Conservation (phyloP, 148 eudicot species). For the Oxyria digyna region DNA sequence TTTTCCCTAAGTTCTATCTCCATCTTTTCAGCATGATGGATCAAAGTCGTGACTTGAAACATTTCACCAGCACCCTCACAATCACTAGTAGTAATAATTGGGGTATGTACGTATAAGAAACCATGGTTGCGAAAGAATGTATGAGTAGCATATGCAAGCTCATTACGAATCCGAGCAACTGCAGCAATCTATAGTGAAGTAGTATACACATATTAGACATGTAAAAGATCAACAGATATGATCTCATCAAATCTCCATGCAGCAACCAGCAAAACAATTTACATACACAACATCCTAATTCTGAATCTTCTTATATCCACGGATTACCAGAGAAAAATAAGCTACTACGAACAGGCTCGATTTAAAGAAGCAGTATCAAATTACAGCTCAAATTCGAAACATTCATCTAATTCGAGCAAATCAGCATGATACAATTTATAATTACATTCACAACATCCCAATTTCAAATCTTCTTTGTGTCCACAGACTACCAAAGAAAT, state of each 20-base stretch:
- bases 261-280: not conserved
- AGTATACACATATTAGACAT: not conserved
- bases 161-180: constrained; percentile 78
- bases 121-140: constrained; percentile 77
- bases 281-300: not conserved
- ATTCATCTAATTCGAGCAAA: too few relatives aligned
- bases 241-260: not conserved
- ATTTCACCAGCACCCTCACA: constrained; percentile 99
- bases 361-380: too few relatives aligned
- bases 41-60: constrained; percentile 90
- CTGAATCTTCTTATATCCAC: too few relatives aligned
- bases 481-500: not conserved
- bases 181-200: constrained; percentile 55
- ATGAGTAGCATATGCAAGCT: constrained; percentile 86
- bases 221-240: not conserved
- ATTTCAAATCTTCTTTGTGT: not conserved
- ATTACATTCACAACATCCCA: too few relatives aligned
- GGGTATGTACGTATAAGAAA: constrained; percentile 74
- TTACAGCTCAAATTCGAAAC: too few relatives aligned
- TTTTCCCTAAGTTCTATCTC: constrained; percentile 71
- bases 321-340: too few relatives aligned
- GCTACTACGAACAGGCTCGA: too few relatives aligned
- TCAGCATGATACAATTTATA: too few relatives aligned
- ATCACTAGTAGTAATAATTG: constrained; percentile 92
- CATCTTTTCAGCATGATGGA: constrained; percentile 57